These are phyloP conservation scores for Backusella tuberculispora DNA, from an alignment of 192 early-diverging fungal species.

Conservation along the genomic window DNA sequence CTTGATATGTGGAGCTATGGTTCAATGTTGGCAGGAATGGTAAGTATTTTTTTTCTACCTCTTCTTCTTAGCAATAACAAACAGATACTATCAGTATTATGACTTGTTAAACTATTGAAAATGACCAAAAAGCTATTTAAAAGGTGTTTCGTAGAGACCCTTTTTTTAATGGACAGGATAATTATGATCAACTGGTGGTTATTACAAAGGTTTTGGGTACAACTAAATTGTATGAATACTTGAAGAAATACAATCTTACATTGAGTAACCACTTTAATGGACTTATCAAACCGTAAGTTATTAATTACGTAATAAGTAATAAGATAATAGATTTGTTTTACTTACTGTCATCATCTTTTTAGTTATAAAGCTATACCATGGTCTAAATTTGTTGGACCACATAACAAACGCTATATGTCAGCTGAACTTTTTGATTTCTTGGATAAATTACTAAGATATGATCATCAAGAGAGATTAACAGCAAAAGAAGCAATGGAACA, in stretches of 20 bases:
- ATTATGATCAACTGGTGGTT: constrained; percentile 98
- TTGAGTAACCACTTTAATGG: constrained; percentile 88
- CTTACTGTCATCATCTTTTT: too few species aligned
- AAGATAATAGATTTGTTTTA: too few species aligned
- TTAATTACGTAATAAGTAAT: background rate
- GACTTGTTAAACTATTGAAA: background rate
- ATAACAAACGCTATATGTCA: constrained; percentile 82
- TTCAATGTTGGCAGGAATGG: constrained; percentile 99
- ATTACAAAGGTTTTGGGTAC: constrained; percentile 97
- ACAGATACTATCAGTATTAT: background rate
- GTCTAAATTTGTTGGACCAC: constrained; percentile 79
- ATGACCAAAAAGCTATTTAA: background rate
- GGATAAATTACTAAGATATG: constrained; percentile 87
- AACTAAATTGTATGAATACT: constrained; percentile 86
- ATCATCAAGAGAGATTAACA: constrained; percentile 88
- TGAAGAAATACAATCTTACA: constrained; percentile 95
- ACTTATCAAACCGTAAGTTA: constrained; percentile 72
- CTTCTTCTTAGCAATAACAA: background rate
- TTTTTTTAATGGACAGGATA: constrained; percentile 98
- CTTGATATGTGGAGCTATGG: constrained; percentile 99
- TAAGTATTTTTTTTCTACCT: constrained; percentile 36
- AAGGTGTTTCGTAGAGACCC: constrained; percentile 99
- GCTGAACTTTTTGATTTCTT: constrained; percentile 88
- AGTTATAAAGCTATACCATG: constrained; percentile 79
- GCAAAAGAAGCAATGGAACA: constrained; percentile 88